These are phyloP conservation scores for Spathaspora passalidarum DNA, from an alignment of 805 yeast genomes.

Conservation along the genomic window DNA sequence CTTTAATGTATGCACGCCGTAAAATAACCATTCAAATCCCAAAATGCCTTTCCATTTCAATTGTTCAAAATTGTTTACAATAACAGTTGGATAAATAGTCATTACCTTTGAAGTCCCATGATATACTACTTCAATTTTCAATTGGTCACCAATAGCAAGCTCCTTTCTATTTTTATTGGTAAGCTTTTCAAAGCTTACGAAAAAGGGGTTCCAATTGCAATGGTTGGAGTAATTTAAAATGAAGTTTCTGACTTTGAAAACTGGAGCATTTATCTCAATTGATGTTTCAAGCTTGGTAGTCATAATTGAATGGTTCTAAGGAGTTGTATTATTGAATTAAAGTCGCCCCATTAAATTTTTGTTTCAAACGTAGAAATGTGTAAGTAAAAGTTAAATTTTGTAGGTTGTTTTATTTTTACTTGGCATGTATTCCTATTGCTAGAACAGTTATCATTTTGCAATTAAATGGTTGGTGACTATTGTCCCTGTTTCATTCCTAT, in stretches of 20 bases:
- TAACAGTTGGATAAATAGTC: slow-evolving; percentile 9
- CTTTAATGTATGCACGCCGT: slow-evolving; percentile 11
- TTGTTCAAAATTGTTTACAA: slow-evolving; percentile 2
- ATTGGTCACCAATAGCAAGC: slow-evolving; percentile 6
- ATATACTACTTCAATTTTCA: slow-evolving; percentile 10
- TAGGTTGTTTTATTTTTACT: no score
- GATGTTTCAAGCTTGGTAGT: slow-evolving; percentile 1
- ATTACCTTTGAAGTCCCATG: slow-evolving; percentile 3
- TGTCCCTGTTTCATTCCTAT: not conserved
- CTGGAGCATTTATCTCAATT: slow-evolving; percentile 10
- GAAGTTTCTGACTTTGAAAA: slow-evolving; percentile 6
- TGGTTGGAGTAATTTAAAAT: slow-evolving; percentile 11
- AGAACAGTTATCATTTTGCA: not conserved
- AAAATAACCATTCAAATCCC: slow-evolving; percentile 8
- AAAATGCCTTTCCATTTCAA: slow-evolving; percentile 12
- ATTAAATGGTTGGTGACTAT: not conserved
- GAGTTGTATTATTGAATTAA: no score
- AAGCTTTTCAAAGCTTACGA: slow-evolving; percentile 6
- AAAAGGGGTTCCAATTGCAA: slow-evolving; percentile 13
- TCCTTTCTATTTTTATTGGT: slow-evolving; percentile 1
- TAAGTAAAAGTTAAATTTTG: no score
- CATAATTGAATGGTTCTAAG: not conserved
- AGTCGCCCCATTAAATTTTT: no score
- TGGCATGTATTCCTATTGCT: not conserved
- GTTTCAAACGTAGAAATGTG: no score